Conservation (phyloP, 106 monocot genomes). For the Acanthochlamys bracteata region DNA sequence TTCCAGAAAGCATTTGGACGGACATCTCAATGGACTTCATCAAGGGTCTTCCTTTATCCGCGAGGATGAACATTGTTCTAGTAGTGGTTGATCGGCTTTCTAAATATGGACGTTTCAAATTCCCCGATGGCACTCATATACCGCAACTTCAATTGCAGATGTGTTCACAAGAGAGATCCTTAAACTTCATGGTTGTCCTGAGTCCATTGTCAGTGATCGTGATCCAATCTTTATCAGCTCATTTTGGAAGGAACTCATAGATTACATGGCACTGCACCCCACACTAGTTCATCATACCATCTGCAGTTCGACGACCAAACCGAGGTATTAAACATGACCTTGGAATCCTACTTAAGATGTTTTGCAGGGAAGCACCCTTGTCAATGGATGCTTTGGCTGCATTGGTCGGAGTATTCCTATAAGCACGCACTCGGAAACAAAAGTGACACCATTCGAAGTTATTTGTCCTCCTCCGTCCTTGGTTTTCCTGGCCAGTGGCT, state of each 20-base stretch:
- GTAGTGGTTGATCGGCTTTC: background rate
- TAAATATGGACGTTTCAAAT: background rate
- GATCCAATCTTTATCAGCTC: background rate
- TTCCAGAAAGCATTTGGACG: slow-evolving; percentile 1
- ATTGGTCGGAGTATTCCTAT: background rate
- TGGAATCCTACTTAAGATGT: background rate
- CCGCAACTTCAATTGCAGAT: background rate
- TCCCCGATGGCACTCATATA: background rate
- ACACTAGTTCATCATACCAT: background rate
- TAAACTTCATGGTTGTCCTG: background rate
- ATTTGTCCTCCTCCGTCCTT: background rate
- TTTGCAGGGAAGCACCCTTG: background rate
- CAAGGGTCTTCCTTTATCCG: background rate
- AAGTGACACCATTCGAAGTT: slow-evolving; percentile 1
- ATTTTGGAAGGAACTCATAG: background rate
- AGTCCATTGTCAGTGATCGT: background rate
- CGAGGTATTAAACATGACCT: background rate
- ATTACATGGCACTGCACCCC: background rate
- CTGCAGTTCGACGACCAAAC: background rate
- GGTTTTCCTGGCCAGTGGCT: background rate
- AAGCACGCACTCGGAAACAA: background rate
- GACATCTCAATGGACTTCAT: slow-evolving; percentile 11
- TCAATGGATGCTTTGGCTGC: background rate
- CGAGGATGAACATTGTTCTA: background rate
- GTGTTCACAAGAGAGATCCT: background rate